These are phyloP conservation scores for Neurospora crassa DNA, from an alignment of 2,329 filamentous ascomycete species.

Conservation along the genomic window DNA sequence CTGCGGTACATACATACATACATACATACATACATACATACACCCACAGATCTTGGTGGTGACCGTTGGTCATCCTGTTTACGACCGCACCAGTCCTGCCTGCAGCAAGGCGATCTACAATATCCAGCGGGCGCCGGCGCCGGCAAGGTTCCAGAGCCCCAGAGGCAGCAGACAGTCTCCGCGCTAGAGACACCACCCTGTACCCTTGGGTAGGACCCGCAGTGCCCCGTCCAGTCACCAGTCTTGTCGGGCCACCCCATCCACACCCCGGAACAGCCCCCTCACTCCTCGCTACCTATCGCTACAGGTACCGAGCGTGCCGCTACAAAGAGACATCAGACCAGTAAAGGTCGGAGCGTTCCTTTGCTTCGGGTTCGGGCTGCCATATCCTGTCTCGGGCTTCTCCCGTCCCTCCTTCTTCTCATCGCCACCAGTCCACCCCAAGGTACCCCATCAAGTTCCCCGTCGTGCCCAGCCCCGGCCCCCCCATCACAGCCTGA, in stretches of 20 bases:
- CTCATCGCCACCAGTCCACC: constrained; percentile 7
- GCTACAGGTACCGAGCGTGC: not conserved
- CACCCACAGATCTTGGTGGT: not conserved
- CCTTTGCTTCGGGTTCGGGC: constrained; percentile 10
- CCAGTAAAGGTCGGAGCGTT: not conserved
- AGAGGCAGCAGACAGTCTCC: constrained; percentile 16
- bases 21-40: too few relatives aligned
- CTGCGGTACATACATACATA: not conserved
- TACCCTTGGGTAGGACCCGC: constrained; percentile 25
- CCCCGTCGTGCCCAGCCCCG: constrained; percentile 15
- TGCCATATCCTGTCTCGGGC: constrained; percentile 10
- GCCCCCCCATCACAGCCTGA: constrained; percentile 38
- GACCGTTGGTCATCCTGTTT: constrained; percentile 4
- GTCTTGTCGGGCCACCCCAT: constrained; percentile 14
- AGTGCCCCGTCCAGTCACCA: constrained; percentile 28
- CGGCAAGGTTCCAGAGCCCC: constrained; percentile 15
- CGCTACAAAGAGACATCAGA: not conserved
- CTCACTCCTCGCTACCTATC: not conserved
- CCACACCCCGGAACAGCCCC: not conserved
- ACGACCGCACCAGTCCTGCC: constrained; percentile 15
- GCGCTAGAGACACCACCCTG: not conserved
- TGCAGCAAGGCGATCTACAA: constrained; percentile 23
- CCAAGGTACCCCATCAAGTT: constrained; percentile 10
- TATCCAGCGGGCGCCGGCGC: constrained; percentile 9
- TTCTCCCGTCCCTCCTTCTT: constrained; percentile 15